Evolutionary conservation across 352 stramenopile genomes (phyloP), one percentile per base, ranked within the genome.

Genomic region (Pythium phragmitis): DNA sequence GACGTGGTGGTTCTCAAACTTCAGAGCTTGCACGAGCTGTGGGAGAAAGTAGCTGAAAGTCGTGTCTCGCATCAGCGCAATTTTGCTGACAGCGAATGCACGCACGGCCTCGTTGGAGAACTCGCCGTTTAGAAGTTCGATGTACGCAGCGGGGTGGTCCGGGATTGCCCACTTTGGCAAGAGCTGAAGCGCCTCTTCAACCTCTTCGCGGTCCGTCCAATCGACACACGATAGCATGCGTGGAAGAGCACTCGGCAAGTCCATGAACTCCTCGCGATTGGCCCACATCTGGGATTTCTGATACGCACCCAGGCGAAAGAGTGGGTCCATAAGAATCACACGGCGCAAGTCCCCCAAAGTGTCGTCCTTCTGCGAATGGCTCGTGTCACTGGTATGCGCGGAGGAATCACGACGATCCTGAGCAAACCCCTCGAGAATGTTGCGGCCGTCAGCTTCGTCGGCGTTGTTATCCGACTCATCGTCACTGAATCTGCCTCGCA

Each of bases 1-100:
- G 23, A 89, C 69, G 57, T 94, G 82, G 50, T 96, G 87, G 60
- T 89, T 91, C 62, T 97, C 89, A 39, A 91, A 96, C 69, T 97
- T 97, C 52, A 97, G 79, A 14, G 84, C 87, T 61, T 97, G 89
- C 16, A 96, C 87, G 34, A 97, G 84, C 58, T 97, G 89, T 0
- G 87, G 88, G 28, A 97, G 72, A 52, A 96, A 92, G 41, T 94
- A 93, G 56, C 84, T 91, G 58, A 97, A 92, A 6, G 85, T 90
- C 4, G 82, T 88, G 51, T 97, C 88, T n/a, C 82, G 77, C 84
- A 97, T 93, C 17, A 86, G 72, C 8, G 72, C 65, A n/a, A 97
- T 73, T 55, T 92, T 90, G 34, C 74, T 56, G 0, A 96, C 83
- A 3, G 87, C 87, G 68, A 94, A 96, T 2, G 74, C 56, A 19